Evolutionary conservation across 352 stramenopile genomes (phyloP), one percentile per base, ranked within the genome.

Genomic region (Halophytophthora batemanensis): DNA sequence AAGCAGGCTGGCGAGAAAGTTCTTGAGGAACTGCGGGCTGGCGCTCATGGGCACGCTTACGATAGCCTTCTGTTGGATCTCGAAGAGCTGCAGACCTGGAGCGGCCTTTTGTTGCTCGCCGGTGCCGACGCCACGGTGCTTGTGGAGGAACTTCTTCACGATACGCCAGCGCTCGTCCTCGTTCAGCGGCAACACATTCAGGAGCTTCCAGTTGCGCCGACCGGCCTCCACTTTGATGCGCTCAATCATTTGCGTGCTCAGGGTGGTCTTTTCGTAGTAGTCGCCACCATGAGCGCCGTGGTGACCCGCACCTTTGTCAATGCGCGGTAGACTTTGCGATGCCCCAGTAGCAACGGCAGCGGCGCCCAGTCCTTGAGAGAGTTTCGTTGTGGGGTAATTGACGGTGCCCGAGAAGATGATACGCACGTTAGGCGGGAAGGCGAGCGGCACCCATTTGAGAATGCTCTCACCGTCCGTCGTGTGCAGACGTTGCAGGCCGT

Each of bases 381-480:
- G 64, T 40, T 78, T 82, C 19, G 70, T 67, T 36, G 63, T 58
- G 2, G 73, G 66, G 22, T 72, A 77, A 46, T 68, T 81, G 23
- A 77, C 61, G 25, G 80, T 90, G 17, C 68, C 81, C 0, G 84
- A 79, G 46, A 96, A 84, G 34, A 97, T 88, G 44, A 96, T 68
- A 22, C 86, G 77, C 13, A 96, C 83, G 54, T 97, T 96, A 2
- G 86, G 62, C 21, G 89, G 88, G 43, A 97, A 93, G 17, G 66
- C 70, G 5, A 95, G 66, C 15, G 91, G 89, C 7, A 98, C 65
- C 89, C 89, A 98, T 53, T 95, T 95, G 38, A 97, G 64, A 48
- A 94, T 94, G 49, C 72, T 90, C 44, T 97, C 88, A 23, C 89
- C 87, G 51, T 95, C 82, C 29, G 71, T 93, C 22, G 79, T 92